phyloP scores from a whole-genome alignment of 2,329 filamentous ascomycete species.

The Ceratocystiopsis sp. region DNA sequence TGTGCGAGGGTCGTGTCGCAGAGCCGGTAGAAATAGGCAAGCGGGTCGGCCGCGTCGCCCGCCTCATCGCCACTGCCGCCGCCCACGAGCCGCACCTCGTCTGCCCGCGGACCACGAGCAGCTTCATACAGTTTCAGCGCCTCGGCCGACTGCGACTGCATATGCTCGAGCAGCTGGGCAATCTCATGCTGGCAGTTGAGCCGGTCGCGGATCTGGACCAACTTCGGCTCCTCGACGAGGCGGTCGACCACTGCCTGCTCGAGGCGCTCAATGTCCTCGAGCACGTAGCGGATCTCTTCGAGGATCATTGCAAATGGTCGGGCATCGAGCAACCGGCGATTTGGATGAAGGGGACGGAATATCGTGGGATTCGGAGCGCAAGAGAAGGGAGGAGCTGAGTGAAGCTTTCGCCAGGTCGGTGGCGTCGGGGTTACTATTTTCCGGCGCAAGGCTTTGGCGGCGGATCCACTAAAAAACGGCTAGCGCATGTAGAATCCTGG shows the following conservation, averaged over 20 bases:
- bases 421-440: constrained; percentile 4
- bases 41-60: constrained; percentile 42
- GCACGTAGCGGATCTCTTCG: constrained; percentile 84
- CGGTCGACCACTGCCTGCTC: constrained; percentile 89
- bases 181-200: constrained; percentile 88
- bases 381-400: too few relatives aligned
- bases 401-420: too few relatives aligned
- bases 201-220: constrained; percentile 64
- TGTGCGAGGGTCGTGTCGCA: constrained; percentile 68
- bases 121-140: constrained; percentile 76
- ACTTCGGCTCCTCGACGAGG: constrained; percentile 67
- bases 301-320: constrained; percentile 43
- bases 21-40: constrained; percentile 83
- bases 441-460: constrained; percentile 6
- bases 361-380: too few relatives aligned
- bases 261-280: constrained; percentile 90
- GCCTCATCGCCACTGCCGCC: not conserved
- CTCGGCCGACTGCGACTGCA: constrained; percentile 68
- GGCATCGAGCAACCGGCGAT: too few relatives aligned
- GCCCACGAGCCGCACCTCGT: constrained; percentile 71
- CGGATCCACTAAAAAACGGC: too few relatives aligned
- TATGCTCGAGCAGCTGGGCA: constrained; percentile 67
- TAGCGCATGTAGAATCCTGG: too few relatives aligned
- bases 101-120: constrained; percentile 49
- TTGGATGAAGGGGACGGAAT: too few relatives aligned